Evolutionary conservation across 108 stramenopile genomes (phyloP), one percentile per base, ranked within the genome.

Genomic region (Pseudonitzschia pungens): DNA sequence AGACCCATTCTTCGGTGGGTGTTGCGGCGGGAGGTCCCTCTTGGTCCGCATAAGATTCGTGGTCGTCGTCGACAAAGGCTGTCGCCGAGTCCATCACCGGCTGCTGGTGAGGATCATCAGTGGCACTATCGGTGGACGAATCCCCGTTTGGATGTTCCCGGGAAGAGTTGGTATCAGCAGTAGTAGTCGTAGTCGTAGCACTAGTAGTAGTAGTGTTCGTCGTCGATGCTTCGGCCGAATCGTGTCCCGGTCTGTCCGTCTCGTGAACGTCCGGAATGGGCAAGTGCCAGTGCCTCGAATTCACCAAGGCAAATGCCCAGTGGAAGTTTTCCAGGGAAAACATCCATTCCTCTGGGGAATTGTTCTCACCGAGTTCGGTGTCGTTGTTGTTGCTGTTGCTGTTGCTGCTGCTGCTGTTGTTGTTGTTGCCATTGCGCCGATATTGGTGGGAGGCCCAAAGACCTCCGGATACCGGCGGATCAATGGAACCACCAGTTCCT

Each of bases 241-340:
- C 31, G 3, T 71, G 27, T 18, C 33, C 33, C 41, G 8, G 65
- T 2, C 11, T 0, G 18, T 0, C 24, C 24, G 33, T 3, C 18
- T 40, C 1, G 16, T 18, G 36, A 44, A 20, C 40, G n/a, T 72
- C 64, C 16, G 76, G 76, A 32, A 91, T 75, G 18, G 84, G 87
- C 27, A 94, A 70, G 70, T 89, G 83, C 86, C 91, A 91, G 77
- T 92, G 93, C 54, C 93, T 64, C n/a, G 93, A 89, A 68, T 90
- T 92, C 24, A 94, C 85, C 73, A 94, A 69, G 12, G 93, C 89
- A 83, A 92, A 94, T 12, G 93, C 93, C 93, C 93, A 92, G 58
- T 86, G 83, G 68, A 94, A 94, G 4, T 81, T 82, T 51, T 83
- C 71, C 51, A 81, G 86, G 0, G 92, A 93, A 69, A 86, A 91